These are phyloP conservation scores for Microcera coccophila DNA, from an alignment of 2,329 filamentous ascomycete species.

Conservation along the genomic window DNA sequence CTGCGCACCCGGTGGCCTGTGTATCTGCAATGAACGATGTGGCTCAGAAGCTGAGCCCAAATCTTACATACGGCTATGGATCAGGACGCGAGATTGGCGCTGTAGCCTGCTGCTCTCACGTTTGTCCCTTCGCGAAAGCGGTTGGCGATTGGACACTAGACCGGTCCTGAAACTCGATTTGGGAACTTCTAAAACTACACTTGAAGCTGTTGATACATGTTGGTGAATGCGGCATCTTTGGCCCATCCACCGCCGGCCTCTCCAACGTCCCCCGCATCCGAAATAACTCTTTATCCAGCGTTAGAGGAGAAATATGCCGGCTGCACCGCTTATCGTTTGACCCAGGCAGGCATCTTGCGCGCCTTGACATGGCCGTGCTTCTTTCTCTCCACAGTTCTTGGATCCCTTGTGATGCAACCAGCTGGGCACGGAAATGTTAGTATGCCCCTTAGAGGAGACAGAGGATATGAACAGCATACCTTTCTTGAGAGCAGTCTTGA, in stretches of 20 bases:
- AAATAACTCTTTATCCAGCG: slow-evolving; percentile 13
- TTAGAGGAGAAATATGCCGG: slow-evolving; percentile 10
- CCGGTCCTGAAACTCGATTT: slow-evolving; percentile 12
- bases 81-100: too few species aligned
- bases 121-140: too few species aligned
- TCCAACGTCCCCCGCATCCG: slow-evolving; percentile 15
- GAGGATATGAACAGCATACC: slow-evolving; percentile 56
- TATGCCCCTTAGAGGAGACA: slow-evolving; percentile 19
- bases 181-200: slow-evolving; percentile 28
- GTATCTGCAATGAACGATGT: too few species aligned
- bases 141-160: slow-evolving; percentile 10
- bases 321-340: slow-evolving; percentile 62
- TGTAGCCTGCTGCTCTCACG: too few species aligned
- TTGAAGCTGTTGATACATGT: slow-evolving; percentile 26
- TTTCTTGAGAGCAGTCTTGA: slow-evolving; percentile 83
- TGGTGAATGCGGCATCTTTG: slow-evolving; percentile 8
- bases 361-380: slow-evolving; percentile 95
- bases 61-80: too few species aligned
- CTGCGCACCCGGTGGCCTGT: too few species aligned
- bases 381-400: slow-evolving; percentile 93
- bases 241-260: slow-evolving; percentile 16
- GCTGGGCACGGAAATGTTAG: slow-evolving; percentile 57
- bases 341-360: slow-evolving; percentile 96
- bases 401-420: slow-evolving; percentile 87
- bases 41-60: too few species aligned